Conservation (phyloP, 2,329 filamentous ascomycete species). For the Cordyceps tenuipes region DNA sequence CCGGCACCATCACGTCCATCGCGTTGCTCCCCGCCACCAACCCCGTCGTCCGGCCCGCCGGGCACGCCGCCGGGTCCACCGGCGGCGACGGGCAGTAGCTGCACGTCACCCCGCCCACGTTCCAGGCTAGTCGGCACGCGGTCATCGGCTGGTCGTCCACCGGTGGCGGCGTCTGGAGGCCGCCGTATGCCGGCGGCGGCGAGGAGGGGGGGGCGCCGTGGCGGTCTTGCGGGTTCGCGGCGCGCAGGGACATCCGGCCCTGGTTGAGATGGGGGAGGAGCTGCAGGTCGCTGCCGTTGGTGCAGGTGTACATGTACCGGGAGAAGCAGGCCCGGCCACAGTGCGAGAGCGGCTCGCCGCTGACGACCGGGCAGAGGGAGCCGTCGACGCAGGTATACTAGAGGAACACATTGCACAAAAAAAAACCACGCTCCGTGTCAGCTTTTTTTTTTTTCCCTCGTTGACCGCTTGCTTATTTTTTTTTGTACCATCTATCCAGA, state of each 20-base stretch:
- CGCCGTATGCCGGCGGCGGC: neutral
- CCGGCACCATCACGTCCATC: constrained; percentile 25
- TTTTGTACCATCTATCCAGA: neutral
- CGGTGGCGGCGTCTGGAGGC: neutral
- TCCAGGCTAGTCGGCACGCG: constrained; percentile 19
- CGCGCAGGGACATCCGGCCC: constrained; percentile 18
- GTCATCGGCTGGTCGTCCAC: constrained; percentile 23
- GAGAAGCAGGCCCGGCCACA: constrained; percentile 29
- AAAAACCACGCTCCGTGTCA: neutral
- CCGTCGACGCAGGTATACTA: constrained; percentile 25
- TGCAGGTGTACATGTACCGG: constrained; percentile 20
- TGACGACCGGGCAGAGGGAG: constrained; percentile 26
- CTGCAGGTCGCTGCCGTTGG: neutral
- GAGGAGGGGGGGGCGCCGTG: neutral
- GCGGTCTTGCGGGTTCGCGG: constrained; percentile 20
- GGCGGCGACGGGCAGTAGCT: constrained; percentile 1
- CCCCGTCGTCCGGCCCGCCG: constrained; percentile 20
- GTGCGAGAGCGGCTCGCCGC: constrained; percentile 25
- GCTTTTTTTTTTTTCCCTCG: neutral
- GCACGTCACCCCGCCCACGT: constrained; percentile 21
- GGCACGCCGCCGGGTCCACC: constrained; percentile 18
- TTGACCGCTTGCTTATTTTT: too few species aligned
- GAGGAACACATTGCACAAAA: neutral
- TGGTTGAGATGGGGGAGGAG: neutral
- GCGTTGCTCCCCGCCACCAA: constrained; percentile 16